Percentiles rank a stretch among this genome's conserved stretches.
phyloP scores from a whole-genome alignment of 129 eudicot genomes.

The Centaurea solstitialis region DNA sequence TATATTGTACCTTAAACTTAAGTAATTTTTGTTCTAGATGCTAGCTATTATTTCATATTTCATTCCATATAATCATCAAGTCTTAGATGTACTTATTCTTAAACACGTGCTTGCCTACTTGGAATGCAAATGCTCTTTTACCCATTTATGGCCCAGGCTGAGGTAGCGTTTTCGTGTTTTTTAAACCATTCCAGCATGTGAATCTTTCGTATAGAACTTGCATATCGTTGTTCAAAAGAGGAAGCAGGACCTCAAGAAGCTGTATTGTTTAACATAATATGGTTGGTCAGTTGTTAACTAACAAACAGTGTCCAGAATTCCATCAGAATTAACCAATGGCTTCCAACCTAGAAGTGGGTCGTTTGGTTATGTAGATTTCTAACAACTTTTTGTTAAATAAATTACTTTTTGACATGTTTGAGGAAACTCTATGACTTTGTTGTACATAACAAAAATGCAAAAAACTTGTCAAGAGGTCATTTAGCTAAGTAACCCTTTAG shows the following conservation, averaged over 20 bases:
- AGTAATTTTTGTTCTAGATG: too few species aligned
- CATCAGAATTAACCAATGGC: not conserved
- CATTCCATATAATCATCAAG: too few species aligned
- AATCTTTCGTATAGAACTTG: slow-evolving; percentile 78
- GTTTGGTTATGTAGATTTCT: not conserved
- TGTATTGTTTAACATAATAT: slow-evolving; percentile 23
- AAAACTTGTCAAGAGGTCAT: too few species aligned
- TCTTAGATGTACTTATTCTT: too few species aligned
- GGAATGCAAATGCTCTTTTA: slow-evolving; percentile 13
- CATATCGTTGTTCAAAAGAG: slow-evolving; percentile 84
- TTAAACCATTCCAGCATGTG: slow-evolving; percentile 98
- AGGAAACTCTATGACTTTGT: not conserved
- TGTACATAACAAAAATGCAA: too few species aligned
- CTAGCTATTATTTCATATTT: too few species aligned
- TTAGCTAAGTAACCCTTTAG: too few species aligned
- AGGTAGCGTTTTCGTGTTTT: slow-evolving; percentile 84
- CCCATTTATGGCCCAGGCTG: slow-evolving; percentile 38
- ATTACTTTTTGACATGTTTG: not conserved
- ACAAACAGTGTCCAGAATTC: not conserved
- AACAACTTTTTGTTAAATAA: not conserved
- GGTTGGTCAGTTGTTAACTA: not conserved
- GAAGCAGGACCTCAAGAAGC: slow-evolving; percentile 94
- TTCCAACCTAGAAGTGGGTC: not conserved
- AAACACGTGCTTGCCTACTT: slow-evolving; percentile 6
- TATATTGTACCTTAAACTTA: too few species aligned